Conservation (phyloP, 1,139 yeast genomes). For the Zygosaccharomyces sapae region DNA sequence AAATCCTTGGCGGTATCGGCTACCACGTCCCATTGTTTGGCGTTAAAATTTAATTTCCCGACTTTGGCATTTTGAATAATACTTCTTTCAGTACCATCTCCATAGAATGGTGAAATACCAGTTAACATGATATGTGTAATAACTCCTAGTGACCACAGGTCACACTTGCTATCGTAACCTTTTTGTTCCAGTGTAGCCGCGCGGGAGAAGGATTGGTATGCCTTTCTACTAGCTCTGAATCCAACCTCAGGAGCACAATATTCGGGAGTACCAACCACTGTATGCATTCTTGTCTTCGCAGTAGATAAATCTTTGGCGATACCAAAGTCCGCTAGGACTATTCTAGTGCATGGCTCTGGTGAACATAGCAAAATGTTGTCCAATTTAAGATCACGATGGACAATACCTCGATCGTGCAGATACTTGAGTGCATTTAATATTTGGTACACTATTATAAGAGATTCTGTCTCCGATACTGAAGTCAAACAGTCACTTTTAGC, state of each 20-base stretch:
- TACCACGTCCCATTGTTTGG: constrained; percentile 43
- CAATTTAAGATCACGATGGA: constrained; percentile 53
- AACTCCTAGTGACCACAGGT: constrained; percentile 65
- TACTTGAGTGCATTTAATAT: constrained; percentile 51
- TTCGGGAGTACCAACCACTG: constrained; percentile 64
- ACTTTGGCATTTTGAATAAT: constrained; percentile 40
- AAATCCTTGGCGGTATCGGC: constrained; percentile 44
- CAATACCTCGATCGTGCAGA: constrained; percentile 48
- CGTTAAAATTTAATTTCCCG: constrained; percentile 43
- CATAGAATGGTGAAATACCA: constrained; percentile 61
- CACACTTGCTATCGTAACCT: constrained; percentile 56
- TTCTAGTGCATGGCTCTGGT: constrained; percentile 49
- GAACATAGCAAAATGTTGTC: constrained; percentile 54
- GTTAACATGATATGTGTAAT: constrained; percentile 52
- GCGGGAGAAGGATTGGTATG: constrained; percentile 28
- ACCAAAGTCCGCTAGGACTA: constrained; percentile 65
- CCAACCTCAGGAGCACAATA: constrained; percentile 67
- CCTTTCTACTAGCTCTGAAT: constrained; percentile 35
- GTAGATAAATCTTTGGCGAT: constrained; percentile 46
- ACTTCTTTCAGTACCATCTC: constrained; percentile 40
- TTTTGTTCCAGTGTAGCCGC: constrained; percentile 30
- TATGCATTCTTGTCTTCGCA: constrained; percentile 43
- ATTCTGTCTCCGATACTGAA: constrained; percentile 51
- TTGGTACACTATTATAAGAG: constrained; percentile 53
- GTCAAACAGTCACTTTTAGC: constrained; percentile 43